Evolutionary conservation across 2,329 filamentous ascomycete genomes (phyloP), one percentile per base, ranked within the genome.

Genomic region (Coleophoma eucalyptorum): DNA sequence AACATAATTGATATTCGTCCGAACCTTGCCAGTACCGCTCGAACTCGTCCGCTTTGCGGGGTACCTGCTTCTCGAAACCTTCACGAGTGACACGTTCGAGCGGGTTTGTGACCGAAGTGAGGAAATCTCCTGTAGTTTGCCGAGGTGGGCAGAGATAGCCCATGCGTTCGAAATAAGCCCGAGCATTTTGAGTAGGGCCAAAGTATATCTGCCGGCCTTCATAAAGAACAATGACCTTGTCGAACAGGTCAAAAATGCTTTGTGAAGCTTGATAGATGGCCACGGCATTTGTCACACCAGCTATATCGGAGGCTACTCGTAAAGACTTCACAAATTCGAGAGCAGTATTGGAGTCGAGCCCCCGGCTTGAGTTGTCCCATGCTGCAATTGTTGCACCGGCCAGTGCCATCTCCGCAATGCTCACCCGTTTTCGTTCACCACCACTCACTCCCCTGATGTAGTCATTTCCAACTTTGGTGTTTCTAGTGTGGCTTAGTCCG

Each of bases 321-420:
- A 92, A 67, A 18, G 82, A 80, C 58, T 85, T 77, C 10, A 86
- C 83, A 55, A 90, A 92, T 58, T 89, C 84, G 26, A 90, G 68
- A 0, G 87, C 87, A 1, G 85, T 90, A 6, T 83, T 83, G 0
- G 84, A 84, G 65, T 92, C 89, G 1, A 93, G 74, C 4, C 89
- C 88, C 49, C 80, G 77, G 0, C 87, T 92, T n/a, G 78, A 83
- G 58, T 89, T 89, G 54, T 87, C 89, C 89, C 89, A 65, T 52
- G 83, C 84, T 4, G 47, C 47, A 34, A 55, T 53, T 41, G 76
- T 81, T 1, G 81, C 78, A 15, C 72, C 65, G 0, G 70, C 72
- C 12, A 76, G 78, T 0, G 80, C 78, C 54, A 88, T 88, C 66
- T 92, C 88, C 1, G 86, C 87, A 53, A 92, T 89, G 20, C 83